Percentiles rank a stretch among this genome's conserved stretches.
These are phyloP conservation scores for Calonectria hongkongensis DNA, from an alignment of 2,329 filamentous ascomycete species.

Conservation along the genomic window DNA sequence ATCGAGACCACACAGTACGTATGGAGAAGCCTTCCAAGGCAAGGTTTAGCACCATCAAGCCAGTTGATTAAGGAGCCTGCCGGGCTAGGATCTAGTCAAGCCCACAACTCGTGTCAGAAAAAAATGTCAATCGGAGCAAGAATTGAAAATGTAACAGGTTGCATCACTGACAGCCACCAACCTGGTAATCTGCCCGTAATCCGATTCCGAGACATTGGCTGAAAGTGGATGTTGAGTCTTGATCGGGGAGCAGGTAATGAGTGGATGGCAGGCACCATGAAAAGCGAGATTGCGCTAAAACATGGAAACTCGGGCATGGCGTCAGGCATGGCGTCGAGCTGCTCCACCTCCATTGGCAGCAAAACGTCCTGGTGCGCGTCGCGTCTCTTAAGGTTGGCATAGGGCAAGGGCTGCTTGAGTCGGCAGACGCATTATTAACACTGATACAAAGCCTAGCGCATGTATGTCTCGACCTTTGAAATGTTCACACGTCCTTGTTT, in stretches of 20 bases:
- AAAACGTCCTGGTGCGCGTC: conserved; percentile 25
- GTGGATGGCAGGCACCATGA: conserved; percentile 24
- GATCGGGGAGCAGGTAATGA: conserved; percentile 25
- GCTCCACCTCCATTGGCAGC: conserved; percentile 40
- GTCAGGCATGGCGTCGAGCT: conserved; percentile 43
- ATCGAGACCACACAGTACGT: conserved; percentile 10
- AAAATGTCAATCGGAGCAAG: background rate
- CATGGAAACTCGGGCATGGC: conserved; percentile 43
- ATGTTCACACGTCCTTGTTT: background rate
- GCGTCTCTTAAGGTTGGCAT: conserved; percentile 17
- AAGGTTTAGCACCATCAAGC: conserved; percentile 33
- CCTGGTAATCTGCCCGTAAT: conserved; percentile 24
- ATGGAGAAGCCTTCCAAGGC: conserved; percentile 18
- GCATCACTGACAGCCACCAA: conserved; percentile 22
- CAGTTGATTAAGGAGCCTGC: background rate
- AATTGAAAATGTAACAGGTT: conserved; percentile 26
- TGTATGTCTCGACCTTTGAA: background rate
- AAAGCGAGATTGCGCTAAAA: conserved; percentile 49
- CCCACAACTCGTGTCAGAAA: background rate
- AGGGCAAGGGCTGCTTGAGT: background rate
- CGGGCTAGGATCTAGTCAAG: conserved; percentile 13
- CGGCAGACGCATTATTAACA: background rate
- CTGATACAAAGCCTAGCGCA: conserved; percentile 8
- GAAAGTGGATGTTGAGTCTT: conserved; percentile 31
- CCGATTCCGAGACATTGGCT: conserved; percentile 36